Conservation (phyloP, 805 yeast genomes). For the Teunomyces aglyptinius region DNA sequence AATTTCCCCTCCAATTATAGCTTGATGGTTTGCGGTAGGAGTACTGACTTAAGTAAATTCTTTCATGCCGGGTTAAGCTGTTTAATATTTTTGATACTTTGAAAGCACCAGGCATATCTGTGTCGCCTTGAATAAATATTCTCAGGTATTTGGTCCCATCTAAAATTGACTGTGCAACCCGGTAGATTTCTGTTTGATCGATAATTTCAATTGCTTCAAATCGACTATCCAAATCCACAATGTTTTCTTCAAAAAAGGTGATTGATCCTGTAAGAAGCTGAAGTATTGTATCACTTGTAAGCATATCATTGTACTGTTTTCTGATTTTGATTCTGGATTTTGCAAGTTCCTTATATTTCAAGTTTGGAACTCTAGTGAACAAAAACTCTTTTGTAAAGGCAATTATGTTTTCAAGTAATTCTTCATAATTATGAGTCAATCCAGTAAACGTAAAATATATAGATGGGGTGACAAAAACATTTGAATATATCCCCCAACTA, state of each 20-base stretch:
- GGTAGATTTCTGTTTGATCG: conserved; percentile 32
- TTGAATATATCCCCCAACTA: conserved; percentile 56
- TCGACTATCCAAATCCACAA: conserved; percentile 56
- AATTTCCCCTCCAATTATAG: conserved; percentile 17
- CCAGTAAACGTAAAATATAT: conserved; percentile 57
- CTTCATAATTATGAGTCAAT: conserved; percentile 36
- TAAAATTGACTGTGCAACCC: conserved; percentile 27
- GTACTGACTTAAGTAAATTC: background rate
- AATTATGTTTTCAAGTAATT: conserved; percentile 33
- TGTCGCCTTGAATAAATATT: conserved; percentile 54
- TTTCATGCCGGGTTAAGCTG: conserved; percentile 23
- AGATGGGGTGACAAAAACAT: conserved; percentile 53
- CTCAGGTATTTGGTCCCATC: conserved; percentile 30
- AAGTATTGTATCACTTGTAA: conserved; percentile 43
- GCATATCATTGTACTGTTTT: conserved; percentile 44
- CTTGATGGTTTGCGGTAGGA: conserved; percentile 33
- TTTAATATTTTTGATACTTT: conserved; percentile 20
- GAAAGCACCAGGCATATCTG: conserved; percentile 16
- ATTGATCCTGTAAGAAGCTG: conserved; percentile 50
- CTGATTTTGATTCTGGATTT: conserved; percentile 49
- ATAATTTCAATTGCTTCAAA: conserved; percentile 53
- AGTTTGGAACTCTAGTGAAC: background rate
- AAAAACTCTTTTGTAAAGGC: conserved; percentile 25
- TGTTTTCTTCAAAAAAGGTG: conserved; percentile 53
- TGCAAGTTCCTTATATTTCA: conserved; percentile 35